Base-by-base conservation (phyloP, 306 rosid genomes). In the Echinosophora koreensis region DNA sequence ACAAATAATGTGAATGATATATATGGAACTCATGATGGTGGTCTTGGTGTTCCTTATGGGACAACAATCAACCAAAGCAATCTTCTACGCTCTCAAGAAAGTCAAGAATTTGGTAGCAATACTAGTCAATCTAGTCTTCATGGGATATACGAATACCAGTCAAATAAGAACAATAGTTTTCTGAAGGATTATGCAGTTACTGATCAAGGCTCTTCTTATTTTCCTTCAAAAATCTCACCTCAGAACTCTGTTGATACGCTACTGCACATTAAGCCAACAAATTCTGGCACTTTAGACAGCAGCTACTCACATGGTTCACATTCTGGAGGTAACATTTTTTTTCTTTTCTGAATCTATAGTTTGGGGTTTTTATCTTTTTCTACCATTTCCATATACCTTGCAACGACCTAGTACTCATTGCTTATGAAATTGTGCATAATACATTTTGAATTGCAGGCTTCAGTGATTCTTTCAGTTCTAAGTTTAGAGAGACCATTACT, bases 301-400 rank as follows among this genome's bases (percentile, higher is more conserved):
- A 71, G 84, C 77, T 72, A 75, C 73, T 55, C 85, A 57, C 77
- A 79, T 11, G 60, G 84, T 66, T 79, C 78, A 5, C 80, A 58
- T 59, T 82, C 87, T 83, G 93, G 85, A 83, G 96, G 97, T 92
- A 80, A 37, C 35, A 61, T 41, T 76, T 58, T 73, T 70, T 66
- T 51, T n/a, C 30, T 58, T 47, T 17, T 56, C 54, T 71, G 34
- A 39, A 52, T 58, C 38, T 11, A 18, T 46, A 8, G 41, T 70
- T 18, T 76, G 60, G 32, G 59, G 42, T 62, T 47, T 75, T 74
- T 69, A 58, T 46, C 4, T 46, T 80, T 81, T n/a, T 44, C 50
- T 46, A 7, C 64, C 55, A 49, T 74, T 49, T 78, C 73, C 50
- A 63, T 73, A 38, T 77, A 59, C 73, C 71, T 18, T 70, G 82